Base-by-base conservation (phyloP, 2,329 filamentous ascomycete species). In the Phaeosphaeriaceae sp. region DNA sequence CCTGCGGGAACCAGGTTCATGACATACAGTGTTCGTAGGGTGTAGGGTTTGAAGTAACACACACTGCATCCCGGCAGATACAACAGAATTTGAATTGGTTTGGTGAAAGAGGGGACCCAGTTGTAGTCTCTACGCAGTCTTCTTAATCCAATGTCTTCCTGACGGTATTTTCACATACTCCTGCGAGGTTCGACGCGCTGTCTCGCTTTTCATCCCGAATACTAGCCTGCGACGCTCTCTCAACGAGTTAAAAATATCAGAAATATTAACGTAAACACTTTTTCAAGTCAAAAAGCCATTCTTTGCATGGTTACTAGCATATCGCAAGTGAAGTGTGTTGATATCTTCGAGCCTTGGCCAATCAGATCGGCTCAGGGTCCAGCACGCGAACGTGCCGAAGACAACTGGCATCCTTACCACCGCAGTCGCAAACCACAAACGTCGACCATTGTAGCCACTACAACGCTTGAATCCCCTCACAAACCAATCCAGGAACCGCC, bases 341-440 rank as follows among this genome's bases (percentile, higher is more conserved):
- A 40, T 15, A 40, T 7, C 40, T 36, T 15, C 21, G 7, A n/a
- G 21, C 24, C 21, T 3, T 5, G 51, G 36, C 72, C 69, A 73
- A 73, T 71, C 60, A 69, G 48, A 44, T 36, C 15, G 4, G 36
- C 19, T 7, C 57, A 68, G 61, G 67, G 68, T 66, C 63, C 57
- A 58, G 58, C 10, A 5, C 7, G 56, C 71, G 72, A 70, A 66
- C 61, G 65, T 13, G 58, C 63, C 71, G 73, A 73, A 73, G 71
- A 71, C 54, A 61, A 66, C 69, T 71, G 72, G 67, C 71, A 68
- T 72, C 66, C 70, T 2, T 62, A 66, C 24, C 53, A 42, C 53
- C 51, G 65, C 58, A 45, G 64, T 40, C 36, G 36, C 40, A 41
- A 24, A 40, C 42, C 19, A 49, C 44, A 40, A 59, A 54, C 36